Base-by-base conservation (phyloP, 1,284 basidiomycete genomes). In the Kwoniella shivajii region DNA sequence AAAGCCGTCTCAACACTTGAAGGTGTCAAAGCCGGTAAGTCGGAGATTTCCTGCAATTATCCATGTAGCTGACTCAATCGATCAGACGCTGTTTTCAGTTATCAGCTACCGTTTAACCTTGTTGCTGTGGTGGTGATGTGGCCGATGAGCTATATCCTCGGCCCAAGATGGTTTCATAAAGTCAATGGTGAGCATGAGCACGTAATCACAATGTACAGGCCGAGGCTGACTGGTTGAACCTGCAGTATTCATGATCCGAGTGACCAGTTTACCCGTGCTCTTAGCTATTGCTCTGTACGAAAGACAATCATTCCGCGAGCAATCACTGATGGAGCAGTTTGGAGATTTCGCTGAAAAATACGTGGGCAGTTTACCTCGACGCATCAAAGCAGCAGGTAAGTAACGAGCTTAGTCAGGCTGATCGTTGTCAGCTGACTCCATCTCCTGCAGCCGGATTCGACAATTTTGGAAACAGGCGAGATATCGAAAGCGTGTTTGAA, bases 91-190 rank as follows among this genome's bases (percentile, higher is more conserved):
- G 78, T 97, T 14, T 96, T 96, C 75, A 92, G 89, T 29, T 97
- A 96, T 71, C 90, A 93, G 68, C 88, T 93, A 1, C 93, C 93
- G 0, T 80, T 96, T 66, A 95, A 94, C 74, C 77, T 95, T 4
- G 63, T 92, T 39, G 92, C 92, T 0, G 78, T 94, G 11, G 85
- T 85, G 50, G 79, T 92, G 58, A 88, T 95, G 83, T 82, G 90
- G 60, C 92, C 92, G 0, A 82, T 88, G 29, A 89, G 87, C 63
- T 92, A 89, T 69, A 79, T 90, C 39, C 80, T 94, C 29, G 77
- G 64, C 34, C 75, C 78, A 0, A 64, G 80, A 46, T 81, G 79
- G 79, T 66, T 64, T 26, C 56, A 54, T 50, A 68, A 91, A 87
- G 83, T 92, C 68, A 92, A 92, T 67, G 90, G 92, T n/a, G 86